Conservation (phyloP, 345 rosid species). For the Balakata baccata region DNA sequence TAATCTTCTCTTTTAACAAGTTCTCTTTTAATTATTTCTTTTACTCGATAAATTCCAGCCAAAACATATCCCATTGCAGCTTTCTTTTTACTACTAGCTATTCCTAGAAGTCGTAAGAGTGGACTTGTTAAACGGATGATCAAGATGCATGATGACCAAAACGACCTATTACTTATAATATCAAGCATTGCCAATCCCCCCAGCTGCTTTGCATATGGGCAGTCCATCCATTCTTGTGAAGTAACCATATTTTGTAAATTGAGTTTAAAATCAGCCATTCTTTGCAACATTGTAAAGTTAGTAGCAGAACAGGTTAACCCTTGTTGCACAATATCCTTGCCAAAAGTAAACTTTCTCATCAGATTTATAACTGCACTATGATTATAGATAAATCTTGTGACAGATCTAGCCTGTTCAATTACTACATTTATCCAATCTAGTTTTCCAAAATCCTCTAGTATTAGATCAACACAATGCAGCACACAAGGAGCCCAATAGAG, state of each 20-base stretch:
- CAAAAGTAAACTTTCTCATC: conserved; percentile 61
- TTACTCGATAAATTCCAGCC: conserved; percentile 76
- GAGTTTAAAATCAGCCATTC: conserved; percentile 53
- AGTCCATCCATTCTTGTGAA: conserved; percentile 82
- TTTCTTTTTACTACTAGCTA: conserved; percentile 53
- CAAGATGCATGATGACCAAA: conserved; percentile 69
- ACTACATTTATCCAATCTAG: conserved; percentile 61
- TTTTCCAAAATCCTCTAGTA: conserved; percentile 69
- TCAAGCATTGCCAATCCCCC: conserved; percentile 71
- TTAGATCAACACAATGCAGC: conserved; percentile 59
- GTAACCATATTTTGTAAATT: conserved; percentile 78
- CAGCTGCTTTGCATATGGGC: conserved; percentile 58
- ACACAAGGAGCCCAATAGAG: conserved; percentile 93
- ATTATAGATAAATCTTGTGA: conserved; percentile 78
- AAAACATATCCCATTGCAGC: conserved; percentile 87
- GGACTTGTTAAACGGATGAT: conserved; percentile 56
- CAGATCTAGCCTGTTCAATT: conserved; percentile 70
- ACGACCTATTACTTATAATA: conserved; percentile 55
- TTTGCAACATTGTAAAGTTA: conserved; percentile 58
- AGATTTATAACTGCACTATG: conserved; percentile 67
- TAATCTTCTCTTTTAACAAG: conserved; percentile 63
- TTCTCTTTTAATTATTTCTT: conserved; percentile 75
- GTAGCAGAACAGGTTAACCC: conserved; percentile 60
- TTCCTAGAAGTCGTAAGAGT: conserved; percentile 58
- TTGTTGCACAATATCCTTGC: conserved; percentile 69